phyloP scores from a whole-genome alignment of 2,329 filamentous ascomycete species.

The Penicillium sclerotigenum region DNA sequence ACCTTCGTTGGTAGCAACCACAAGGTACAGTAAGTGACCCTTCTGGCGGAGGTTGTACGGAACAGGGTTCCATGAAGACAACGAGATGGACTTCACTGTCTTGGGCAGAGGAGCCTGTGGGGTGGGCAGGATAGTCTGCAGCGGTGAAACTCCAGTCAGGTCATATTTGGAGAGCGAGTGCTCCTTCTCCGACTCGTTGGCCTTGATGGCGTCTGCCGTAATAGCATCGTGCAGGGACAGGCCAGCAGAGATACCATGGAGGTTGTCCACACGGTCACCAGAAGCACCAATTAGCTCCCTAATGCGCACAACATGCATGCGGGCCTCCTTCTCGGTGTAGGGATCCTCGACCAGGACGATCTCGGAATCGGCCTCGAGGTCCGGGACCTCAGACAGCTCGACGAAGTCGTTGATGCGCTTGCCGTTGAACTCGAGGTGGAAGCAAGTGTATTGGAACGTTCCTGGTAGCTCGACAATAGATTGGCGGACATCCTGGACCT shows the following conservation, averaged over 20 bases:
- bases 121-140: slow-evolving; percentile 69
- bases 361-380: slow-evolving; percentile 71
- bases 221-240: slow-evolving; percentile 83
- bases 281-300: slow-evolving; percentile 91
- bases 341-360: slow-evolving; percentile 85
- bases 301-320: slow-evolving; percentile 87
- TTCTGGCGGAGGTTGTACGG: slow-evolving; percentile 87
- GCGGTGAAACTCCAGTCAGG: slow-evolving; percentile 65
- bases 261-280: slow-evolving; percentile 79
- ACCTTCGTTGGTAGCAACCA: slow-evolving; percentile 86
- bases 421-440: slow-evolving; percentile 90
- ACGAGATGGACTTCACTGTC: slow-evolving; percentile 81
- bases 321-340: slow-evolving; percentile 97
- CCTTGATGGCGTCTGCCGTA: slow-evolving; percentile 44
- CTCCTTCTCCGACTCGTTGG: slow-evolving; percentile 42
- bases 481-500: slow-evolving; percentile 95
- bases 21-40: slow-evolving; percentile 87
- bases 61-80: slow-evolving; percentile 95
- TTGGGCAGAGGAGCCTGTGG: slow-evolving; percentile 69
- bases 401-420: slow-evolving; percentile 92
- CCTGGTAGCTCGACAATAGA: slow-evolving; percentile 90
- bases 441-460: slow-evolving; percentile 97
- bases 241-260: slow-evolving; percentile 82
- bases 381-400: slow-evolving; percentile 83
- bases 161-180: slow-evolving; percentile 70